Evolutionary conservation across 306 rosid genomes (phyloP).

Genomic region (Cucumis cinereus): DNA sequence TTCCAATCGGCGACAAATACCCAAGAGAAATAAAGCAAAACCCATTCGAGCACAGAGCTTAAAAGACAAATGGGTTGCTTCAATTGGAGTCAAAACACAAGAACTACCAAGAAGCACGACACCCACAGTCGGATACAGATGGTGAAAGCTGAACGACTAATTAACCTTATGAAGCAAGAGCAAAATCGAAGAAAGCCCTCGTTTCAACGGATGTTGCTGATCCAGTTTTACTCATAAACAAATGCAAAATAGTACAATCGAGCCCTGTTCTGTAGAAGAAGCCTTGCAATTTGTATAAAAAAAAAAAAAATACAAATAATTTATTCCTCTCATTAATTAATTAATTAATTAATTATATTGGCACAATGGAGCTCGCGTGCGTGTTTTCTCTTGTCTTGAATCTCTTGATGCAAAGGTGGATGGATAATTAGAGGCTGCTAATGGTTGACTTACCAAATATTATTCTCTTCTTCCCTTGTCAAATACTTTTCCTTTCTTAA

Average conservation of each 20-base stretch:
- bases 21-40: conserved; percentile 16
- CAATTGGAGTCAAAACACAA: conserved; percentile 46
- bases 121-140: conserved; percentile 47
- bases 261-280: not conserved
- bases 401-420: not conserved
- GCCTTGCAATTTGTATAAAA: not conserved
- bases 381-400: not conserved
- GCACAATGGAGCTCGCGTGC: not conserved
- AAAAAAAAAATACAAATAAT: not conserved
- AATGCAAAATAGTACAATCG: not conserved
- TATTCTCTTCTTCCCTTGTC: not conserved
- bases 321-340: not conserved
- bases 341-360: too few relatives aligned
- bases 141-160: conserved; percentile 74
- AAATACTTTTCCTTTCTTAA: not conserved
- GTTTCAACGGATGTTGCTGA: not conserved
- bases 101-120: conserved; percentile 33
- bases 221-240: not conserved
- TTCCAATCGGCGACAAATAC: conserved; percentile 19
- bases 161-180: conserved; percentile 36
- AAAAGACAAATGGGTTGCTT: conserved; percentile 53
- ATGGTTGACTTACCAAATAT: conserved; percentile 17
- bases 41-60: conserved; percentile 37
- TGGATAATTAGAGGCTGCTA: conserved; percentile 5
- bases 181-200: not conserved